These are phyloP conservation scores for Zymoseptoria ardabiliae DNA, from an alignment of 2,329 filamentous ascomycete genomes.

Conservation along the genomic window DNA sequence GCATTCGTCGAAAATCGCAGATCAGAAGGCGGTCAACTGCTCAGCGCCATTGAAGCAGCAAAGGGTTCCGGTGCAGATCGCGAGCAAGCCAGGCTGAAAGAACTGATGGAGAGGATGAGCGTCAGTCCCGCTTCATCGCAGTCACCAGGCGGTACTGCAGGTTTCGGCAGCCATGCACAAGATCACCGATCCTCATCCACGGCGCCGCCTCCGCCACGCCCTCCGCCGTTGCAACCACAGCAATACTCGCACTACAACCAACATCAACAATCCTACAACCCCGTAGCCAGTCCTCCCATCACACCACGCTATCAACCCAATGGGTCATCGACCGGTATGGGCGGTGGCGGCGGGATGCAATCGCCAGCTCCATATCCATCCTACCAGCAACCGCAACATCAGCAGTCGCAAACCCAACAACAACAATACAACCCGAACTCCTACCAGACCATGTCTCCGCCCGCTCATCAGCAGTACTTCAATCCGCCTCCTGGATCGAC, in stretches of 20 bases:
- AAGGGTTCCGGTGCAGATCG: constrained; percentile 65
- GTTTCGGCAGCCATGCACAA: constrained; percentile 10
- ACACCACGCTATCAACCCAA: constrained; percentile 38
- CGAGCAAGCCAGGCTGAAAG: constrained; percentile 76
- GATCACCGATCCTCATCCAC: constrained; percentile 17
- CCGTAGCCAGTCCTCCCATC: constrained; percentile 40
- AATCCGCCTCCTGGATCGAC: constrained; percentile 38
- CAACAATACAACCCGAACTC: constrained; percentile 39
- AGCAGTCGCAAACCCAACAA: constrained; percentile 8
- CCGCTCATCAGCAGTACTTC: constrained; percentile 53
- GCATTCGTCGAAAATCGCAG: constrained; percentile 92
- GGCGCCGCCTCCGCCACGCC: constrained; percentile 39
- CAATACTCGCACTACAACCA: constrained; percentile 35
- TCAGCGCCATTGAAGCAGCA: constrained; percentile 79
- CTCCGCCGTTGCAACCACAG: constrained; percentile 34
- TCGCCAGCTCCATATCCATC: constrained; percentile 19
- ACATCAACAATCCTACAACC: constrained; percentile 43
- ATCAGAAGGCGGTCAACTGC: constrained; percentile 81
- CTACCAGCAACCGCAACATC: constrained; percentile 19
- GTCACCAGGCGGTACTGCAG: constrained; percentile 29
- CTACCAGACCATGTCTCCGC: constrained; percentile 41
- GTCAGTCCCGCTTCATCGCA: constrained; percentile 54
- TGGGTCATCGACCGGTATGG: neutral
- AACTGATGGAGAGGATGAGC: constrained; percentile 92
- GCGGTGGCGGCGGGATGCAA: constrained; percentile 21